phyloP scores from a whole-genome alignment of 306 rosid species.

The Quercus berberidifolia region DNA sequence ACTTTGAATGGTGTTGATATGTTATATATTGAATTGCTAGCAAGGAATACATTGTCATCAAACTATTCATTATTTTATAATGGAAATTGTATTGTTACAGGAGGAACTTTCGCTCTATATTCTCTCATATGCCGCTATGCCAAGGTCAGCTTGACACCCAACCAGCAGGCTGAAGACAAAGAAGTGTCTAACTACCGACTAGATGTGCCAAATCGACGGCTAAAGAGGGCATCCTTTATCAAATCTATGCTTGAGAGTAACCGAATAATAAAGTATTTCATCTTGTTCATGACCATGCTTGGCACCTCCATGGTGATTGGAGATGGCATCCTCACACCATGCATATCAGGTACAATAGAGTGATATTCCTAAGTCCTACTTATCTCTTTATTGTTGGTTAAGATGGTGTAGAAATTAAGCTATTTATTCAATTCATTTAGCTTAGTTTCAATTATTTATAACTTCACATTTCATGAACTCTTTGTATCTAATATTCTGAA shows the following conservation, averaged over 20 bases:
- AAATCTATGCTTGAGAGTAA: conserved; percentile 23
- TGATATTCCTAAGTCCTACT: no score
- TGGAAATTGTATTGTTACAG: not conserved
- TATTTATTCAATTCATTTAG: no score
- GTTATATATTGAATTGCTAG: no score
- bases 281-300: conserved; percentile 27
- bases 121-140: conserved; percentile 27
- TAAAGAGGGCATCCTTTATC: conserved; percentile 12
- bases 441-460: no score
- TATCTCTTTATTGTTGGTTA: no score
- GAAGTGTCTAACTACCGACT: conserved; percentile 29
- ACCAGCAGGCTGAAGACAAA: conserved; percentile 22
- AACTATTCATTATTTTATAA: not conserved
- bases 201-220: not conserved
- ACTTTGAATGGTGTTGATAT: no score
- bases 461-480: no score
- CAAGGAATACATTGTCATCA: not conserved
- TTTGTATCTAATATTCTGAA: not conserved
- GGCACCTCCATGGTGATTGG: conserved; percentile 49
- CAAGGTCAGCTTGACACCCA: conserved; percentile 26
- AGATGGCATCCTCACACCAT: conserved; percentile 39
- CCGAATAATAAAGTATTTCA: conserved; percentile 1
- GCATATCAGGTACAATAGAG: conserved; percentile 30
- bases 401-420: no score
- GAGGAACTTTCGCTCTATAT: conserved; percentile 34